phyloP scores from a whole-genome alignment of 2,329 filamentous ascomycete genomes.

The Aspergillus tanneri region DNA sequence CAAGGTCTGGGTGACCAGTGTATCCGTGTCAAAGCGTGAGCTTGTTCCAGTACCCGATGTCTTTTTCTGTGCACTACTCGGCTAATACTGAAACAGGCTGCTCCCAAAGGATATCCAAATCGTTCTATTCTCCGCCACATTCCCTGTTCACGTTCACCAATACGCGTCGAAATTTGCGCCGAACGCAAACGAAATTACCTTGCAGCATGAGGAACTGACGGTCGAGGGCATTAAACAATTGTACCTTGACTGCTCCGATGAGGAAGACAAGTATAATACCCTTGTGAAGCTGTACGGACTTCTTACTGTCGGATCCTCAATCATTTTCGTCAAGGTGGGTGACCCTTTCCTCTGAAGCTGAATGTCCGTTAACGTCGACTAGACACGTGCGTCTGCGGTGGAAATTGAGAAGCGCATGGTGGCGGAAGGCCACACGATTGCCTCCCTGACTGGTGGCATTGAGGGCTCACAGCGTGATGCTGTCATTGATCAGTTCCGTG shows the following conservation, averaged over 20 bases:
- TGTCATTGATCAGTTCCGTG: slow-evolving; percentile 82
- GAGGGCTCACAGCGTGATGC: slow-evolving; percentile 80
- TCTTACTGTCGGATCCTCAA: slow-evolving; percentile 94
- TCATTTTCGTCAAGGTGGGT: slow-evolving; percentile 90
- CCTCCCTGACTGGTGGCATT: slow-evolving; percentile 81
- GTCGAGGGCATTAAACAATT: slow-evolving; percentile 97
- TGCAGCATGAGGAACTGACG: slow-evolving; percentile 87
- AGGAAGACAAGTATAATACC: slow-evolving; percentile 80
- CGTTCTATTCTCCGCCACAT: slow-evolving; percentile 92
- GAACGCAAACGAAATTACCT: slow-evolving; percentile 78
- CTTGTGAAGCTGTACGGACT: slow-evolving; percentile 92
- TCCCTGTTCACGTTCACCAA: slow-evolving; percentile 78
- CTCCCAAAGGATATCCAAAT: slow-evolving; percentile 76
- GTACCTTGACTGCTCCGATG: slow-evolving; percentile 86
- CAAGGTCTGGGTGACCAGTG: slow-evolving; percentile 95
- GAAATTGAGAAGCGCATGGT: slow-evolving; percentile 85
- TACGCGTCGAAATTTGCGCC: slow-evolving; percentile 86
- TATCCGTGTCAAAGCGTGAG: slow-evolving; percentile 79
- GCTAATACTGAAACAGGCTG: slow-evolving; percentile 52
- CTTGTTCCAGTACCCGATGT: slow-evolving; percentile 17
- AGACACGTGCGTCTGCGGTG: slow-evolving; percentile 82
- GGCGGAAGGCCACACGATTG: slow-evolving; percentile 86
- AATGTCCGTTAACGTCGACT: slow-evolving; percentile 20
- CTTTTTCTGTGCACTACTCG: slow-evolving; percentile 31
- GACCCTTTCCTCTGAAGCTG: not conserved